Evolutionary conservation across 768 basidiomycete genomes (phyloP), one percentile per base, ranked within the genome.

Genomic region (Termitomyces sp.): DNA sequence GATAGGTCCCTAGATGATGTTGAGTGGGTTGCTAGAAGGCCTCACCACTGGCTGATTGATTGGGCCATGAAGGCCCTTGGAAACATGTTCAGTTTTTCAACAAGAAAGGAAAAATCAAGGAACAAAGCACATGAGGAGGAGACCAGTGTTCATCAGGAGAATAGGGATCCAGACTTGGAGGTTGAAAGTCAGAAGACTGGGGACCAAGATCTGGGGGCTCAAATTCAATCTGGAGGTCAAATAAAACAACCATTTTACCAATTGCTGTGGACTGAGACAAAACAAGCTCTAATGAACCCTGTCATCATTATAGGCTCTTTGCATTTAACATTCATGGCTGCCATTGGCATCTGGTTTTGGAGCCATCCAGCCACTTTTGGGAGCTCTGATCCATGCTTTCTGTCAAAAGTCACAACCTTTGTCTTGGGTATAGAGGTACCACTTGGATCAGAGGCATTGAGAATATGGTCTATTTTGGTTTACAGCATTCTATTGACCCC

Each of bases 291-390:
- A 1, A 28, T 15, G 22, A 22, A 57, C 12, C 44, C 56, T 51
- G 58, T 52, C 0, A 51, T 58, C 24, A 52, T 51, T 8, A 51
- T 52, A 32, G 58, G 58, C 5, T 50, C 58, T 40, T 13, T 49
- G 2, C 58, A 58, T 51, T 15, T 58, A 6, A 50, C 50, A 9
- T 49, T 58, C n/a, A 58, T 58, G 58, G 58, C 58, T 50, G 40
- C 39, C 7, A 32, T 58, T 40, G 58, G 58, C 15, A 33, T 58
- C 12, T 58, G 58, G 58, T 24, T 58, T n/a, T 58, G 58, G 58
- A 58, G 58, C 12, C 11, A 40, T 32, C 58, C 58, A 36, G 18
- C 39, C 16, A 20, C 18, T 32, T 58, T 58, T 40, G 58, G 58
- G n/a, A 52, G 39, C 8, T 44, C 48, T 15, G 4, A 24, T 32